Percentiles rank a stretch among this genome's conserved stretches.
These are phyloP conservation scores for Blastobotrys attinorum DNA, from an alignment of 805 yeast species.

Conservation along the genomic window DNA sequence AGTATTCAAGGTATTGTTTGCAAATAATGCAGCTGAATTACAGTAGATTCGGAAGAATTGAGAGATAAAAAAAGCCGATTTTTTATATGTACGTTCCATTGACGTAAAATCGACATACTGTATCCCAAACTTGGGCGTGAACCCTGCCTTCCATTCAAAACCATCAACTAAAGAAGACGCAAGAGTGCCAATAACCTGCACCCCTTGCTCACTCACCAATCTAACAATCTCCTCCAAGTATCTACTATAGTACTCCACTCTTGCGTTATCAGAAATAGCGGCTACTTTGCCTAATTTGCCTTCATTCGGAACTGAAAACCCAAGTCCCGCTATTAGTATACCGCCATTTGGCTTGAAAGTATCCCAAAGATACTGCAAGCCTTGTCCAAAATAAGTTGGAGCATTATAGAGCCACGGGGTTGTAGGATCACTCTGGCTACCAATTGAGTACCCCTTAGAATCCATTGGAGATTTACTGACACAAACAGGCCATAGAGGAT, in stretches of 20 bases:
- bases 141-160: slow-evolving; percentile 30
- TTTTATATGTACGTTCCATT: slow-evolving; percentile 11
- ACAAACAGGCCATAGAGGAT: slow-evolving; percentile 26
- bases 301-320: slow-evolving; percentile 31
- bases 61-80: slow-evolving; percentile 18
- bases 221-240: slow-evolving; percentile 26
- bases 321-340: slow-evolving; percentile 29
- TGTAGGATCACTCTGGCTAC: slow-evolving; percentile 11
- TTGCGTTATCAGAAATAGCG: slow-evolving; percentile 25
- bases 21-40: too few relatives aligned
- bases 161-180: slow-evolving; percentile 32
- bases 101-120: slow-evolving; percentile 16
- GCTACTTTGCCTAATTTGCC: slow-evolving; percentile 23
- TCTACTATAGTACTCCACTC: slow-evolving; percentile 28
- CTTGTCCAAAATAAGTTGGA: slow-evolving; percentile 12
- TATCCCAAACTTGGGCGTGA: slow-evolving; percentile 14
- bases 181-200: slow-evolving; percentile 27
- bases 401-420: slow-evolving; percentile 22
- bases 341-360: slow-evolving; percentile 21
- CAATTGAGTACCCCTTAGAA: slow-evolving; percentile 14
- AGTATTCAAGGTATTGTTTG: too few relatives aligned
- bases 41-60: slow-evolving; percentile 11
- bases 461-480: slow-evolving; percentile 10
- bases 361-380: slow-evolving; percentile 12
- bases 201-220: slow-evolving; percentile 21